Base-by-base conservation (phyloP, 495 filamentous ascomycete genomes). In the Penicillium tannophilum region DNA sequence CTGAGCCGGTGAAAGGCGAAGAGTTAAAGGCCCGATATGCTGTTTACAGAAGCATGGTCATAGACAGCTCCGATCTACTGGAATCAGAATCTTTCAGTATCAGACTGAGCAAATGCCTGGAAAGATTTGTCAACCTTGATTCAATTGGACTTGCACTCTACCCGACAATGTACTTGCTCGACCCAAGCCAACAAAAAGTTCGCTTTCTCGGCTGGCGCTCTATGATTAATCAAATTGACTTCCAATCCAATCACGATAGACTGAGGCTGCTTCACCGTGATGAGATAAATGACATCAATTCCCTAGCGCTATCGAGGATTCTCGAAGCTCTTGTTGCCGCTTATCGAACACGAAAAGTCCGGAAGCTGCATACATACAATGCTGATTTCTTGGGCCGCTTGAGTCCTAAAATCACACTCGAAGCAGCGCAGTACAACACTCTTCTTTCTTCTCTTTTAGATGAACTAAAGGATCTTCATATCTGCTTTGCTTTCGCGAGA, bases 381-480 rank as follows among this genome's bases (percentile, higher is more conserved):
- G 1, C 41, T 9, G n/a, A 58, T 17, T 58, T 12, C 28, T 58
- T 48, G 10, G 49, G 48, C 24, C 7, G 17, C 1, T 23, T 16
- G 26, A 6, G 10, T 19, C 28, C 49, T 17, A n/a, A 36, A 7
- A 7, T 58, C 9, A 5, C 19, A 12, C 47, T 53, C 30, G 35
- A 41, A 16, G 20, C 44, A 52, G 41, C 17, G 17, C 47, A 58
- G 46, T 58, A 46, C 30, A 17, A 46, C 4, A 46, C 48, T 19
- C 28, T 46, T 52, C 49, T 47, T 11, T n/a, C 16, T 7, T 14
- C 16, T 5, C 19, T 58, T 9, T 2, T 23, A 23, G 20, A 19
- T 14, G 30, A 46, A 14, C 11, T 58, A 14, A 48, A 58, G 8
- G 10, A 41, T 39, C 56, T 53, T 24, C 49, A 58, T 46, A 16